Base-by-base conservation (phyloP, 2,329 filamentous ascomycete species). In the Exophiala spinifera region DNA sequence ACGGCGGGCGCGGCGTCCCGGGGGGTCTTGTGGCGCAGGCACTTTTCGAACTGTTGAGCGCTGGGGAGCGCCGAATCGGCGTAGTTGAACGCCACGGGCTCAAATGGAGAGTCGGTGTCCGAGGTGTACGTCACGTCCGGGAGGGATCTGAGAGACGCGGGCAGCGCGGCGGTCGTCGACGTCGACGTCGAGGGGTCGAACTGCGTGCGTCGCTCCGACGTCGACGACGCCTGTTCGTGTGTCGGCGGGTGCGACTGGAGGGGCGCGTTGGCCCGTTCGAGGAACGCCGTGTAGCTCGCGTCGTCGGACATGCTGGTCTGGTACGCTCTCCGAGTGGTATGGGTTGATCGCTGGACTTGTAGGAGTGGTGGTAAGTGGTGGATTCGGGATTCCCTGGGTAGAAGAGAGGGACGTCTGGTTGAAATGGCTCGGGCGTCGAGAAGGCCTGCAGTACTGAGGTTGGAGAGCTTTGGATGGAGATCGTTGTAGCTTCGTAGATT, bases 81-180 rank as follows among this genome's bases (percentile, higher is more conserved):
- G 73, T 80, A 89, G 61, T 76, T 78, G 62, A 95, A 69, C 49
- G 80, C 83, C 4, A 96, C 88, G 3, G 84, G 83, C 68, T 88
- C 84, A 70, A 95, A 96, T 3, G 87, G 85, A 76, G 95, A 89
- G 69, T 96, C 91, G 25, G 89, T 84, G 55, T 96, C 91, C 58
- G 87, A 94, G 1, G 55, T 58, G 40, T 59, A 63, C 51, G 73
- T 70, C 49, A 91, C 71, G 46, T 75, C 71, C 1, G 5, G 91
- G 89, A 49, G 91, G 79, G 56, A 78, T 70, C 48, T 79, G 76
- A 60, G 79, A 77, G 57, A 76, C 64, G 63, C 53, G 19, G 46
- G 64, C 52, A 61, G 76, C 28, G 64, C 53, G 46, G 66, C 67
- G 33, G 55, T 51, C 11, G 51, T 67, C 20, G 55, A 55, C n/a